Conservation (phyloP, 352 stramenopile species). For the Globisporangium cylindrosporum region DNA sequence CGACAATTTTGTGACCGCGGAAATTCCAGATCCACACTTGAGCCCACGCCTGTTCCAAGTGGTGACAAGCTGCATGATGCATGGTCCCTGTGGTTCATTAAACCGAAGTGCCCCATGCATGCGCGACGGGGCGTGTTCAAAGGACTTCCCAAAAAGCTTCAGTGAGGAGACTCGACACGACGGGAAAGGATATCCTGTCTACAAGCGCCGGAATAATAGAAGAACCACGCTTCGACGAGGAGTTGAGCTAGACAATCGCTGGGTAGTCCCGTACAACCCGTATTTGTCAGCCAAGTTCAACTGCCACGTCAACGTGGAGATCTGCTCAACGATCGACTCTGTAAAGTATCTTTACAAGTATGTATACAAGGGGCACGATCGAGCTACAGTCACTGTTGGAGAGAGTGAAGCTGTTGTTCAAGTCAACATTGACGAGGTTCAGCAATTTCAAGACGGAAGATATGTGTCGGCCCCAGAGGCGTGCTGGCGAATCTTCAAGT, state of each 20-base stretch:
- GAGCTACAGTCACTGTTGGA: constrained; percentile 17
- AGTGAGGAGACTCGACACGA: constrained; percentile 1
- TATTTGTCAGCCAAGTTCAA: constrained; percentile 48
- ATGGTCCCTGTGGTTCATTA: constrained; percentile 14
- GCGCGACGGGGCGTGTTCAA: constrained; percentile 27
- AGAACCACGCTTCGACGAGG: constrained; percentile 16
- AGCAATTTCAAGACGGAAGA: background rate
- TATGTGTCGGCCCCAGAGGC: background rate
- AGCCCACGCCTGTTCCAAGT: constrained; percentile 8
- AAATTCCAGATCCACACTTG: constrained; percentile 10
- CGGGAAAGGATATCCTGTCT: constrained; percentile 17
- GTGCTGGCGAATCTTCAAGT: constrained; percentile 10
- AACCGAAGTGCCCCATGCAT: constrained; percentile 11
- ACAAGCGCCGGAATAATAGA: constrained; percentile 10
- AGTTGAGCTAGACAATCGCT: constrained; percentile 23
- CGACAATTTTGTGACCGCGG: constrained; percentile 11
- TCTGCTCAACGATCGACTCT: constrained; percentile 28
- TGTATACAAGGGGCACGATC: constrained; percentile 51
- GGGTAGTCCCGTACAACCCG: constrained; percentile 58
- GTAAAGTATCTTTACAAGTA: constrained; percentile 69
- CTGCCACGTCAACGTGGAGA: constrained; percentile 62
- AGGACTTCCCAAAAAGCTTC: constrained; percentile 24
- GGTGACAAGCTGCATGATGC: constrained; percentile 16
- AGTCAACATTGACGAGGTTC: constrained; percentile 4
- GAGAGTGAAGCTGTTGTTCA: background rate